Evolutionary conservation across 768 basidiomycete genomes (phyloP), one percentile per base, ranked within the genome.

Genomic region (Artomyces pyxidatus): DNA sequence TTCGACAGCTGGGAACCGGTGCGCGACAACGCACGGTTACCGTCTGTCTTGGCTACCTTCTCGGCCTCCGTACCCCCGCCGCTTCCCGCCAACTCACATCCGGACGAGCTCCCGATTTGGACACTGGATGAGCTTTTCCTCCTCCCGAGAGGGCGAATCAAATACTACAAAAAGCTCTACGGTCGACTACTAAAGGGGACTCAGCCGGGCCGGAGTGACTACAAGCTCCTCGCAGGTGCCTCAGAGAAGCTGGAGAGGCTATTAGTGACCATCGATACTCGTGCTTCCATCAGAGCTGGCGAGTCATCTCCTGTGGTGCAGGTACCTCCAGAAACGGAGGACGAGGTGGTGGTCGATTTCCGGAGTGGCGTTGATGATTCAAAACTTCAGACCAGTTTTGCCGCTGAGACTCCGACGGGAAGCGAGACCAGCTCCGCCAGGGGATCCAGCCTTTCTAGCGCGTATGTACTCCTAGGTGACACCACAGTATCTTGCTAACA

Each of bases 161-260:
- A 81, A 58, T 98, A 99, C 66, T 98, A 97, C 71, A 83, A 81
- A 61, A 94, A 87, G 63, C 73, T 98, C 1, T 98, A 98, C 62
- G 75, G 78, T 44, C 80, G 86, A 42, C 69, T 98, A 39, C 69
- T 97, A 42, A 90, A 87, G 66, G 88, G 85, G 59, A 93, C 92
- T 1, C 78, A 80, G 23, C 83, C 88, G 4, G 92, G 93, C 16
- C 74, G 83, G 59, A 89, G 83, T 55, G 95, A 98, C 63, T 85
- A 98, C 63, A 77, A 75, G 27, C 68, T 96, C 21, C 74, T 98
- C 19, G 69, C 85, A 6, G 78, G 78, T 5, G 93, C 94, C 3
- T 72, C 92, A 52, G 86, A 88, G 49, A 85, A 83, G 56, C 70
- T 99, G 49, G 87, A 92, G 52, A 64, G 58, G 35, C 71, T 99